phyloP scores from a whole-genome alignment of 2,329 filamentous ascomycete species.

The Fusarium praegraminearum region DNA sequence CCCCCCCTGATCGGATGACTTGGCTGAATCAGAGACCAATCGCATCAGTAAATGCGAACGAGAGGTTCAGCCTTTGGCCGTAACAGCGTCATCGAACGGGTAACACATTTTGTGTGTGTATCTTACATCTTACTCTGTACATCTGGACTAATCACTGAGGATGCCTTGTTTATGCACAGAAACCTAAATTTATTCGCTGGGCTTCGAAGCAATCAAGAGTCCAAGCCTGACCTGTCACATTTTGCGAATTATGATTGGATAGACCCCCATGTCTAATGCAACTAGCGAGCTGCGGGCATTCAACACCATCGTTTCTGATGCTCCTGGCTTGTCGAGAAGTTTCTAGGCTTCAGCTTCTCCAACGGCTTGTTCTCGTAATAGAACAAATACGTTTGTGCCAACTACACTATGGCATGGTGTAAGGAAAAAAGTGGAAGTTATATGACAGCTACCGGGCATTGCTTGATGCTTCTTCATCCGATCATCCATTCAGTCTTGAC shows the following conservation, averaged over 20 bases:
- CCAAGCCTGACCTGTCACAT: background rate
- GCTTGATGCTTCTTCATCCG: background rate
- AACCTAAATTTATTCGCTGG: slow-evolving; percentile 12
- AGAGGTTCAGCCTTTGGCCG: slow-evolving; percentile 4
- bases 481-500: slow-evolving; percentile 10
- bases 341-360: background rate
- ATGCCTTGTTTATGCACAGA: slow-evolving; percentile 1
- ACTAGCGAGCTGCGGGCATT: background rate
- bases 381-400: background rate
- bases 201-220: slow-evolving; percentile 5
- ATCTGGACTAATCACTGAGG: background rate
- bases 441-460: background rate
- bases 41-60: background rate
- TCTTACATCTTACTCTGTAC: background rate
- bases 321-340: background rate
- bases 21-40: slow-evolving; percentile 15
- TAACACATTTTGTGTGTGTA: background rate
- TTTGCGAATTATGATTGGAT: slow-evolving; percentile 14
- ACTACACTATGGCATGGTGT: background rate
- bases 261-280: background rate
- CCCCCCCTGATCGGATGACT: slow-evolving; percentile 8
- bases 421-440: background rate
- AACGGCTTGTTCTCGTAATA: background rate
- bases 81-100: slow-evolving; percentile 6
- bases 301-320: slow-evolving; percentile 13